Evolutionary conservation across 345 rosid species (phyloP).

Genomic region (Citrus sp.): DNA sequence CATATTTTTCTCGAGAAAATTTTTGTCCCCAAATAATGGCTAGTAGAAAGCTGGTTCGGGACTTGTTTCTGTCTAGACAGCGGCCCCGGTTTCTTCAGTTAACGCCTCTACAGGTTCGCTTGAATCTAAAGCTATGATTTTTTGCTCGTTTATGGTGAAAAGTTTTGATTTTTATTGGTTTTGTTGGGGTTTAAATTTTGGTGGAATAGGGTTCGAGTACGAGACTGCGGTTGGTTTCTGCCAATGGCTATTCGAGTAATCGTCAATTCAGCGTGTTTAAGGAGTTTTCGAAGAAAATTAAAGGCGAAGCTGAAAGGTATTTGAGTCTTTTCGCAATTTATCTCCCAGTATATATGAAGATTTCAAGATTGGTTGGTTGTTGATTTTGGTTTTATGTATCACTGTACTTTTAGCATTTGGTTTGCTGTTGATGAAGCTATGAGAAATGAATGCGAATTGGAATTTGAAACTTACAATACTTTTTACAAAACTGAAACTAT

Average conservation of each 20-base stretch:
- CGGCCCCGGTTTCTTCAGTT: conserved; percentile 40
- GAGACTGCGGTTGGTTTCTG: conserved; percentile 34
- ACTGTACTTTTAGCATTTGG: not conserved
- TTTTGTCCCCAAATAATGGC: conserved; percentile 44
- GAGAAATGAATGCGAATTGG: not conserved
- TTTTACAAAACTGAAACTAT: not conserved
- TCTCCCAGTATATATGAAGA: not conserved
- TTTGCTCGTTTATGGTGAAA: not conserved
- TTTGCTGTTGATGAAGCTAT: not conserved
- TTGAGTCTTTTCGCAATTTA: not conserved
- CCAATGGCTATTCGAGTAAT: conserved; percentile 32
- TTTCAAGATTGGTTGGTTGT: not conserved
- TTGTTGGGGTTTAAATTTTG: conserved; percentile 11
- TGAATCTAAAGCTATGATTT: not conserved
- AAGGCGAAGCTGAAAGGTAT: conserved; percentile 73
- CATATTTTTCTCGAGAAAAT: not conserved
- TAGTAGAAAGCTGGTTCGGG: conserved; percentile 71
- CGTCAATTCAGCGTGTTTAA: conserved; percentile 73
- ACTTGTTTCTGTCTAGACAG: conserved; percentile 50
- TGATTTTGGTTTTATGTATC: not conserved
- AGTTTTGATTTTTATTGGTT: conserved; percentile 9
- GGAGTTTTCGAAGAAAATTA: conserved; percentile 70
- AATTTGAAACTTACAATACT: not conserved
- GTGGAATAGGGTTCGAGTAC: conserved; percentile 37
- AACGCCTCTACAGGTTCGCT: conserved; percentile 44